Percentiles rank a stretch among this genome's conserved stretches.
Evolutionary conservation across 768 basidiomycete species (phyloP).

Genomic region (Podaxis sp.): DNA sequence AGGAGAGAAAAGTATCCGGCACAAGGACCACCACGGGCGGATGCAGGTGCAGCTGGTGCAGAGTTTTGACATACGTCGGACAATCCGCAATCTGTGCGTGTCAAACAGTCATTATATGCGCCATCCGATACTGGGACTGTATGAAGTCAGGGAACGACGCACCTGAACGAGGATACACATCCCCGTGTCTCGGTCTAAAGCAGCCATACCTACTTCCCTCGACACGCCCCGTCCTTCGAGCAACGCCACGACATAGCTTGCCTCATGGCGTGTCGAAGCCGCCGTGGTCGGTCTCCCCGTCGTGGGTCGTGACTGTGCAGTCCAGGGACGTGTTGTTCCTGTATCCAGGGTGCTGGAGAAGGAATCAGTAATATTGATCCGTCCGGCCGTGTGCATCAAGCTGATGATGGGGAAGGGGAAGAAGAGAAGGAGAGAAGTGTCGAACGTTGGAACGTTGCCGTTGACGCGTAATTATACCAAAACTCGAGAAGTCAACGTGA

Average conservation of each 20-base stretch:
- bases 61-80: slow-evolving; percentile 84
- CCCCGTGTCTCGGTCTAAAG: slow-evolving; percentile 78
- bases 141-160: neutral
- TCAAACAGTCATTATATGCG: neutral
- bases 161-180: slow-evolving; percentile 80
- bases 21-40: slow-evolving; percentile 70
- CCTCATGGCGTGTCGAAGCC: slow-evolving; percentile 57
- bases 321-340: slow-evolving; percentile 45
- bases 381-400: neutral
- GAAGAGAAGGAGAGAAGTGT: neutral
- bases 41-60: slow-evolving; percentile 84
- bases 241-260: slow-evolving; percentile 64
- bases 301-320: slow-evolving; percentile 57
- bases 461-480: neutral
- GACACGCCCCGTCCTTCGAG: slow-evolving; percentile 79
- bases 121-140: neutral
- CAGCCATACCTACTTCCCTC: slow-evolving; percentile 85
- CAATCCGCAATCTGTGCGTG: slow-evolving; percentile 71
- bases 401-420: neutral
- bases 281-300: slow-evolving; percentile 68
- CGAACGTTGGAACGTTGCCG: neutral
- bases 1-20: slow-evolving; percentile 77
- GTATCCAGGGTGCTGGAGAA: neutral
- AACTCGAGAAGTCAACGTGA: slow-evolving; percentile 1
- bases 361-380: neutral